These are phyloP conservation scores for Exidia glandulosa DNA, from an alignment of 768 basidiomycete genomes.

Conservation along the genomic window DNA sequence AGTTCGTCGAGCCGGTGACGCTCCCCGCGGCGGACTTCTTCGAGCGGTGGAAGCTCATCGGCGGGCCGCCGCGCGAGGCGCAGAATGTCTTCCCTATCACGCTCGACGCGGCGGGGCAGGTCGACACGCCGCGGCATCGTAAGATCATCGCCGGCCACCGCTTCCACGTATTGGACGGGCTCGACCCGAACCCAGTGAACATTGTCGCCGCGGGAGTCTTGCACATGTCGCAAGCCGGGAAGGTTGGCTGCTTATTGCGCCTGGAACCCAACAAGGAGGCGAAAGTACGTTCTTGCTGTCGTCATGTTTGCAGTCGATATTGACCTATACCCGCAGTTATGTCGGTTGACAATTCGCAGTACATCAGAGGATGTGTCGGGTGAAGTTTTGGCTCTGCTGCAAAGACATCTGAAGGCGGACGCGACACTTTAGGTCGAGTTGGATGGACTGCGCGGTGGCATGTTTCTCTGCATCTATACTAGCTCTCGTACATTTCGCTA, in stretches of 20 bases:
- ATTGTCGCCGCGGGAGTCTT: slow-evolving; percentile 92
- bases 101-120: slow-evolving; percentile 52
- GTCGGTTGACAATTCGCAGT: slow-evolving; percentile 86
- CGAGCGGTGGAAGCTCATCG: slow-evolving; percentile 96
- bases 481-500: background rate
- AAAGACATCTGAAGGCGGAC: slow-evolving; percentile 18
- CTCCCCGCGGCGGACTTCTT: slow-evolving; percentile 83
- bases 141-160: slow-evolving; percentile 70
- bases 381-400: slow-evolving; percentile 49
- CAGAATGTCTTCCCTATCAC: slow-evolving; percentile 78
- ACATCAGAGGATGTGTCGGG: slow-evolving; percentile 84
- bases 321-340: slow-evolving; percentile 42
- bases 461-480: background rate
- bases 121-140: slow-evolving; percentile 63
- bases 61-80: slow-evolving; percentile 86
- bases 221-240: slow-evolving; percentile 83
- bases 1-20: slow-evolving; percentile 90
- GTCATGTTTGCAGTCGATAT: background rate
- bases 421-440: slow-evolving; percentile 1
- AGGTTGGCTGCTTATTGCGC: slow-evolving; percentile 88
- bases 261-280: slow-evolving; percentile 94
- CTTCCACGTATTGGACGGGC: slow-evolving; percentile 64
- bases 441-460: no score
- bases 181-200: slow-evolving; percentile 93
- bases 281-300: slow-evolving; percentile 42